phyloP scores from a whole-genome alignment of 2,329 filamentous ascomycete species.

The Aschersonia sp. region DNA sequence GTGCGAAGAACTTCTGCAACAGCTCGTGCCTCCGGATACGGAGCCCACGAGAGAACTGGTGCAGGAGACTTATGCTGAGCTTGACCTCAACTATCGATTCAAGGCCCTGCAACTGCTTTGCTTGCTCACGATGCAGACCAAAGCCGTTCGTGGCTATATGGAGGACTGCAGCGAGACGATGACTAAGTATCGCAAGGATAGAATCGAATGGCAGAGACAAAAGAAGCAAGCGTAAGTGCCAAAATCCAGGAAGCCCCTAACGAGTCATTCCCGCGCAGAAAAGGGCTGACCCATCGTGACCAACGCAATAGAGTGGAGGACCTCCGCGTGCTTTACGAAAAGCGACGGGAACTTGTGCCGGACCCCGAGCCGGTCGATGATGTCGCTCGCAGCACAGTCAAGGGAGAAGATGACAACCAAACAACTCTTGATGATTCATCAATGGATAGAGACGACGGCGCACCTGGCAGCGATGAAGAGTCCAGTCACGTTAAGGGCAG shows the following conservation, averaged over 20 bases:
- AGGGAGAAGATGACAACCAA: constrained; percentile 42
- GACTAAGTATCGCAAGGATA: constrained; percentile 89
- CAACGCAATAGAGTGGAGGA: constrained; percentile 45
- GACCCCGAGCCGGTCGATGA: constrained; percentile 57
- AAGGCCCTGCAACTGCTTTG: constrained; percentile 73
- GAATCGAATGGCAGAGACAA: constrained; percentile 79
- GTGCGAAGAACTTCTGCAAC: constrained; percentile 66
- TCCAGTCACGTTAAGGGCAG: constrained; percentile 38
- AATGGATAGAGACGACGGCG: constrained; percentile 41
- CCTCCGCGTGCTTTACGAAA: constrained; percentile 53
- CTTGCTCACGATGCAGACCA: constrained; percentile 74
- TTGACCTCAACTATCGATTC: constrained; percentile 74
- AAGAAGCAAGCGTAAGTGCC: constrained; percentile 47
- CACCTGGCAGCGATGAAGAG: constrained; percentile 59
- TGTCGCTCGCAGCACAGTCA: constrained; percentile 26
- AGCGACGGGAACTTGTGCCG: constrained; percentile 57
- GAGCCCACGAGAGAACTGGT: constrained; percentile 67
- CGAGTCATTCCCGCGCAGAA: not conserved
- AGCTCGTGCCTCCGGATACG: constrained; percentile 65
- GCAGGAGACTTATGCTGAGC: constrained; percentile 51
- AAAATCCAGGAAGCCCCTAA: not conserved
- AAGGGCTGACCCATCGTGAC: constrained; percentile 1
- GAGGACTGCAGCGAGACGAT: constrained; percentile 87
- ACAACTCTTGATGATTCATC: constrained; percentile 48
- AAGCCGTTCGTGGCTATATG: constrained; percentile 74